A percentile compares a stretch with the other conserved stretches of the same genome.
Evolutionary conservation across 352 stramenopile species (phyloP).

Genomic region (Phytophthora megakarya): DNA sequence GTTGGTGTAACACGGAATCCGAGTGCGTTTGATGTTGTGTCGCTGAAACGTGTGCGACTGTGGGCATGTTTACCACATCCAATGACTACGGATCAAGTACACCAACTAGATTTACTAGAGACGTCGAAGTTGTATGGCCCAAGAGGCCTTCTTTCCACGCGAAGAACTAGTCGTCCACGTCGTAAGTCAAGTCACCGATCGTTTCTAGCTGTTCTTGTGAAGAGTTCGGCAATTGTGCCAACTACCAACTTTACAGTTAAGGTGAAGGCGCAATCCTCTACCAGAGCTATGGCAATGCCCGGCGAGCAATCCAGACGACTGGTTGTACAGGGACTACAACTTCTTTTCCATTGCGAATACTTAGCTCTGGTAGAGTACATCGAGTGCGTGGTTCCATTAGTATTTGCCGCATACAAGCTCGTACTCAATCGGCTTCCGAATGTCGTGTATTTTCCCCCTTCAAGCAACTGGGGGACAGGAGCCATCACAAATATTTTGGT

Average conservation of each 20-base stretch:
- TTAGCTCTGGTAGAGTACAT: slow-evolving; percentile 25
- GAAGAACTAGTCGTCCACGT: not conserved
- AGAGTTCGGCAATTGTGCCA: not conserved
- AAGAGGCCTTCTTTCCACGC: not conserved
- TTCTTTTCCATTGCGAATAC: slow-evolving; percentile 36
- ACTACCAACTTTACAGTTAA: not conserved
- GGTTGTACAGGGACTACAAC: slow-evolving; percentile 17
- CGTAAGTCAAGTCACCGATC: slow-evolving; percentile 2
- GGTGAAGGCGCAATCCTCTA: too few relatives aligned
- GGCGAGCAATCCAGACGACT: not conserved
- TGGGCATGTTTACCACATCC: slow-evolving; percentile 24
- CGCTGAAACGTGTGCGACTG: slow-evolving; percentile 1
- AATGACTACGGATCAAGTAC: slow-evolving; percentile 1
- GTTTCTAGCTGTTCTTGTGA: not conserved
- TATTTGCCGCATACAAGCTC: slow-evolving; percentile 33
- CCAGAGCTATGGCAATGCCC: too few relatives aligned
- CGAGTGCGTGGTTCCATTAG: slow-evolving; percentile 36
- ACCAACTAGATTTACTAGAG: not conserved
- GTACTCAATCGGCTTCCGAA: slow-evolving; percentile 36
- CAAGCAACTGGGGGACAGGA: not conserved
- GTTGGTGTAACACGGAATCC: slow-evolving; percentile 7
- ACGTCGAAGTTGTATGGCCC: not conserved
- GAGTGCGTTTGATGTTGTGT: not conserved
- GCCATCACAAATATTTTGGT: not conserved
- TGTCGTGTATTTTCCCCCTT: slow-evolving; percentile 28